Evolutionary conservation across 2,329 filamentous ascomycete genomes (phyloP).

Genomic region (Fusarium sacchari): DNA sequence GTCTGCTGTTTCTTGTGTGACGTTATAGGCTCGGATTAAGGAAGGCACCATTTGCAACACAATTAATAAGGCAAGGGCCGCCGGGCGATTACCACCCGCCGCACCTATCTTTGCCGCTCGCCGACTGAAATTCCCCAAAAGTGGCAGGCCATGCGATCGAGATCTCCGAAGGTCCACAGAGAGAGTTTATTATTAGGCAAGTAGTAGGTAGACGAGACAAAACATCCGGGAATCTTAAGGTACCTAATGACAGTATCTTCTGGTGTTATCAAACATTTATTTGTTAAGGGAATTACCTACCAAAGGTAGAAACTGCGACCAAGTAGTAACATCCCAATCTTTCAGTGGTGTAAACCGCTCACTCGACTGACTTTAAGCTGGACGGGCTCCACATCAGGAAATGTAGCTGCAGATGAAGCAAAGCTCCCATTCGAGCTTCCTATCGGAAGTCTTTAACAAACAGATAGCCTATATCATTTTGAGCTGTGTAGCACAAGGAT

Average conservation of each 20-base stretch:
- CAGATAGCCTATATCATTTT: not conserved
- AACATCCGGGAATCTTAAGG: not conserved
- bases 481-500: not conserved
- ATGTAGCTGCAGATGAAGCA: not conserved
- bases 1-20: constrained; percentile 37
- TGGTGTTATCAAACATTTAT: not conserved
- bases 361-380: not conserved
- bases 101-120: constrained; percentile 19
- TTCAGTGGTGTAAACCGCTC: not conserved
- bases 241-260: not conserved
- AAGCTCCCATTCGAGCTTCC: not conserved
- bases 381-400: not conserved
- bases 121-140: constrained; percentile 6
- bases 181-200: not conserved
- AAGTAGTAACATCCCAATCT: not conserved
- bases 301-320: too few relatives aligned
- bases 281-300: not conserved
- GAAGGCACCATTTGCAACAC: constrained; percentile 22
- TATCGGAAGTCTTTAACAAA: constrained; percentile 16
- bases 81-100: constrained; percentile 10
- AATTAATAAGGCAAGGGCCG: constrained; percentile 16
- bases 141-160: constrained; percentile 22
- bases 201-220: not conserved
- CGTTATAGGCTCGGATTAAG: constrained; percentile 30
- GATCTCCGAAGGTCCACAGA: constrained; percentile 16